Conservation (phyloP, 805 yeast genomes). For the Ogataea methanolica region DNA sequence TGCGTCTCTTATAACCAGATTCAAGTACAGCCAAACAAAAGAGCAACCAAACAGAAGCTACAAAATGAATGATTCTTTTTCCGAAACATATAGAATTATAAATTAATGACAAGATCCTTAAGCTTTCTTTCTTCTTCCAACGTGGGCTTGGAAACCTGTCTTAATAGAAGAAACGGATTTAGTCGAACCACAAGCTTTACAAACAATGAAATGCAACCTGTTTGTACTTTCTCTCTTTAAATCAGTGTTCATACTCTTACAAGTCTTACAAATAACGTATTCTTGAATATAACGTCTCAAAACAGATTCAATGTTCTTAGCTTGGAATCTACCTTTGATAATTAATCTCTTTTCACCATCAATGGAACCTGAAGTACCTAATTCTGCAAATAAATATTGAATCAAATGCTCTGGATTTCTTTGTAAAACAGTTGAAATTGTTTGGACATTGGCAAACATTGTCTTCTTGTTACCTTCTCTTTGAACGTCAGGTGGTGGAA, state of each 20-base stretch:
- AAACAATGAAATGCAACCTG: conserved; percentile 94
- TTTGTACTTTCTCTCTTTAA: conserved; percentile 92
- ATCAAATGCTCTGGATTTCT: conserved; percentile 96
- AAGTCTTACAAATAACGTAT: conserved; percentile 97
- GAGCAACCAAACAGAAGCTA: too few species aligned
- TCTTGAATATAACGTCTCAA: conserved; percentile 94
- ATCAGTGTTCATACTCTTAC: conserved; percentile 96
- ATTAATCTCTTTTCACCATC: conserved; percentile 97
- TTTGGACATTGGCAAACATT: conserved; percentile 92
- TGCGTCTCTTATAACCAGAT: too few species aligned
- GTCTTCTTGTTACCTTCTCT: conserved; percentile 98
- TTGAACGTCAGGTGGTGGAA: conserved; percentile 95
- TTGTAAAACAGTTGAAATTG: conserved; percentile 88
- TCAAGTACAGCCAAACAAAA: too few species aligned
- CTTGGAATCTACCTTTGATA: conserved; percentile 97
- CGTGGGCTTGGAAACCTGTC: conserved; percentile 99
- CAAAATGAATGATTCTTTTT: too few species aligned
- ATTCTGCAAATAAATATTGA: conserved; percentile 94
- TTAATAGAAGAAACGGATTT: conserved; percentile 96
- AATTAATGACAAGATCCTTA: conserved; percentile 1
- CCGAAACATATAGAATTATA: too few species aligned
- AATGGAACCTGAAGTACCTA: conserved; percentile 99
- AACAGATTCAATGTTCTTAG: conserved; percentile 94
- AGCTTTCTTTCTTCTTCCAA: conserved; percentile 80
- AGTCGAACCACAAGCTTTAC: conserved; percentile 97